Base-by-base conservation (phyloP, 768 basidiomycete species). In the Omphalotus guepiniiformis region DNA sequence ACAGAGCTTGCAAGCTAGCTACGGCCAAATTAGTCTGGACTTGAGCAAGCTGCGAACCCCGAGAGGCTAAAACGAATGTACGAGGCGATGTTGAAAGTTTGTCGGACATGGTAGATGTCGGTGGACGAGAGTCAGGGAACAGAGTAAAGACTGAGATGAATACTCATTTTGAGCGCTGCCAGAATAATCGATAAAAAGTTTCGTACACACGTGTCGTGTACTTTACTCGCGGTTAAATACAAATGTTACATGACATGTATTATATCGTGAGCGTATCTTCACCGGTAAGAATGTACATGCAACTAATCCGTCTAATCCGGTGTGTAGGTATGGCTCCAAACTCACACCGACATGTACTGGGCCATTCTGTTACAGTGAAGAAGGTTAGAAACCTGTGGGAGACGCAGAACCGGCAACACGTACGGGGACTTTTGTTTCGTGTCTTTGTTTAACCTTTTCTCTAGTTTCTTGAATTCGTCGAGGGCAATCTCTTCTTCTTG, bases 391-490 rank as follows among this genome's bases (percentile, higher is more conserved):
- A 52, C 51, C 50, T 42, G 27, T 22, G 16, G 35, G 42, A 21
- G 11, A 7, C 13, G 18, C 6, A 29, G 16, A 34, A 26, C 41
- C 13, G 15, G 32, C 22, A n/a, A 25, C 21, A 47, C 57, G 63
- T 48, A 73, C 81, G 68, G 64, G 63, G 83, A 67, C 13, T 37
- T 26, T 59, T 55, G 73, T 53, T 76, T 72, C 27, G 56, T 46
- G 48, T 73, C 64, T 50, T 60, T 61, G 40, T 70, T 61, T 30
- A 94, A 66, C 41, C 79, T 80, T 58, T 83, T 60, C 62, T 95
- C 93, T 2, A 96, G 76, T 69, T 93, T 97, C 30, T 77, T 71
- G 58, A 98, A 98, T 66, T 96, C 96, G 51, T 83, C 79, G 52
- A 90, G 60, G 0, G 95, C 88, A 39, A 98, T 78, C 27, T 76